phyloP scores from a whole-genome alignment of 441 rosid genomes.

The Bruguiera hainesii region DNA sequence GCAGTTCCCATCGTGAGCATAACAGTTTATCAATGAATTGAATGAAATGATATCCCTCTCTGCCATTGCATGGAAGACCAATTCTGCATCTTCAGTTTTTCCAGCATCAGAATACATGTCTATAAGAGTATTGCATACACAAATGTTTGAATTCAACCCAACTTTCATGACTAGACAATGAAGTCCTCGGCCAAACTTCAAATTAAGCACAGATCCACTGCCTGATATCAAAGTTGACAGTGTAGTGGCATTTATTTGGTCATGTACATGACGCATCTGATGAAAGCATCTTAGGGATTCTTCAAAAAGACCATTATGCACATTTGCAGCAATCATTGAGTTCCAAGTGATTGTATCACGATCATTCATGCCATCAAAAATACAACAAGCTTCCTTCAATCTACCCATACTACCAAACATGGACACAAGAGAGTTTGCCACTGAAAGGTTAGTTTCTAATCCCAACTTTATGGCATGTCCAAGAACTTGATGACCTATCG shows the following conservation, averaged over 20 bases:
- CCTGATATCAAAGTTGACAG: constrained; percentile 59
- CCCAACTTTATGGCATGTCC: constrained; percentile 60
- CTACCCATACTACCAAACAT: constrained; percentile 64
- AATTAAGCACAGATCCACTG: constrained; percentile 49
- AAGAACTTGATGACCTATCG: constrained; percentile 56
- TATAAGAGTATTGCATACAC: constrained; percentile 64
- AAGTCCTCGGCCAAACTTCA: constrained; percentile 72
- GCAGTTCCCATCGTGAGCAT: constrained; percentile 54
- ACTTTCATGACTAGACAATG: constrained; percentile 59
- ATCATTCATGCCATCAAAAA: constrained; percentile 53
- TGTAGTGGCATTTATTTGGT: constrained; percentile 55
- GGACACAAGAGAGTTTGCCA: constrained; percentile 64
- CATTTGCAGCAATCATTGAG: constrained; percentile 55
- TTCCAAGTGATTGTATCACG: constrained; percentile 85
- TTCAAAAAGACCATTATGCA: constrained; percentile 45
- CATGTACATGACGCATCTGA: constrained; percentile 52
- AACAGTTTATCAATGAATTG: constrained; percentile 66
- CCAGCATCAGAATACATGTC: constrained; percentile 67
- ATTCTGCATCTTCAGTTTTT: constrained; percentile 53
- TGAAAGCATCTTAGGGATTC: constrained; percentile 46
- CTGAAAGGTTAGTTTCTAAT: constrained; percentile 52
- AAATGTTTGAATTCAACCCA: constrained; percentile 51
- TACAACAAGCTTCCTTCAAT: constrained; percentile 39
- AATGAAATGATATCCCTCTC: constrained; percentile 71
- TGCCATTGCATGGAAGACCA: constrained; percentile 57